Percentiles rank a stretch among this genome's conserved stretches.
Evolutionary conservation across 2,329 filamentous ascomycete genomes (phyloP).

Genomic region (Xylaria sp.): DNA sequence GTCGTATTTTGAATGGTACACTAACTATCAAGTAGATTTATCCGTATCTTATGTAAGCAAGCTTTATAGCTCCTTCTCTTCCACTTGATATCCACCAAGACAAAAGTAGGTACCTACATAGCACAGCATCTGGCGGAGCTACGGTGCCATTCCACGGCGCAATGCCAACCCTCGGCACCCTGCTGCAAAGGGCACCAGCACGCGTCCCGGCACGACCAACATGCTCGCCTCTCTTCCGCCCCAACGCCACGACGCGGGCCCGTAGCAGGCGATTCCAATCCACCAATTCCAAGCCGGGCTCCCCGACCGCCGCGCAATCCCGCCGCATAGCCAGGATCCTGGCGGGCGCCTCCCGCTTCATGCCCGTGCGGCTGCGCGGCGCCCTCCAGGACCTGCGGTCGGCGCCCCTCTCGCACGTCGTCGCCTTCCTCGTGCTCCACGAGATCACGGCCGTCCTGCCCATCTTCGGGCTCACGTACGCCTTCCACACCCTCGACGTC

Average conservation of each 20-base stretch:
- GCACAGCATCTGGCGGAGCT: not conserved
- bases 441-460: slow-evolving; percentile 90
- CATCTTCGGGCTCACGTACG: slow-evolving; percentile 75
- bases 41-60: too few relatives aligned
- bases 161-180: slow-evolving; percentile 34
- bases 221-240: not conserved
- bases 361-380: slow-evolving; percentile 73
- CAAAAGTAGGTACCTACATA: too few relatives aligned
- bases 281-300: slow-evolving; percentile 24
- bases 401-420: slow-evolving; percentile 83
- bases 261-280: slow-evolving; percentile 40
- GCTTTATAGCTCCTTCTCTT: too few relatives aligned
- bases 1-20: too few relatives aligned
- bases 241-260: slow-evolving; percentile 3
- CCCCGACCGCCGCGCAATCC: slow-evolving; percentile 19
- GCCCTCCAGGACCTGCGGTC: slow-evolving; percentile 76
- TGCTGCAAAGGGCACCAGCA: slow-evolving; percentile 18
- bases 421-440: slow-evolving; percentile 89
- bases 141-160: not conserved
- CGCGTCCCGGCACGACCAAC: slow-evolving; percentile 5
- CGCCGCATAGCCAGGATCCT: slow-evolving; percentile 59
- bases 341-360: slow-evolving; percentile 51
- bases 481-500: slow-evolving; percentile 80
- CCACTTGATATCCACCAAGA: too few relatives aligned
- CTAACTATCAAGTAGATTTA: too few relatives aligned